phyloP scores from a whole-genome alignment of 768 basidiomycete species.

The Pilatotrama ljubarskyi region DNA sequence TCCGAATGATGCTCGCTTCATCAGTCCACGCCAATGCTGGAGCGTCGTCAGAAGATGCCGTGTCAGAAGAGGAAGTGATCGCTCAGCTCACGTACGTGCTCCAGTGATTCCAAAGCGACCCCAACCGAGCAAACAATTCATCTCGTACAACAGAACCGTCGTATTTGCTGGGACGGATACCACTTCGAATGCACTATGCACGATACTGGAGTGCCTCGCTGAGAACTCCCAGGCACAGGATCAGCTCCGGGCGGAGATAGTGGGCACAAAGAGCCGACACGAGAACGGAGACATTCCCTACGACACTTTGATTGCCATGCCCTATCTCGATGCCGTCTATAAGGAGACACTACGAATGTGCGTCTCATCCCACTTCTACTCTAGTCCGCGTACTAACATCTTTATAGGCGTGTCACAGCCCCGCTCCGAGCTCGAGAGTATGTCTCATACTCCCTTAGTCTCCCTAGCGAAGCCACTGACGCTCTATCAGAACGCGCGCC shows the following conservation, averaged over 20 bases:
- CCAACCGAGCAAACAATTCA: not conserved
- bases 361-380: constrained; percentile 24
- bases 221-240: not conserved
- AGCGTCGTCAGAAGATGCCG: not conserved
- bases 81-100: not conserved
- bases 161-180: constrained; percentile 11
- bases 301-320: constrained; percentile 33
- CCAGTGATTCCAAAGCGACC: not conserved
- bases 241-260: not conserved
- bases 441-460: not conserved
- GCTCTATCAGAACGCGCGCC: not conserved
- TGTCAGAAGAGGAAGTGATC: not conserved
- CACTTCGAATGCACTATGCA: not conserved
- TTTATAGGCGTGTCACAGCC: constrained; percentile 8
- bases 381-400: not conserved
- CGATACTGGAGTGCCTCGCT: not conserved
- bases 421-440: constrained; percentile 1
- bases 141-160: too few relatives aligned
- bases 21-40: not conserved
- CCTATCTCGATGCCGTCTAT: constrained; percentile 66
- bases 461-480: not conserved
- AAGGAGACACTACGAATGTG: constrained; percentile 59
- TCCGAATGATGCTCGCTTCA: too few relatives aligned
- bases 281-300: constrained; percentile 35
- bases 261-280: not conserved